Evolutionary conservation across 495 filamentous ascomycete genomes (phyloP), one percentile per base, ranked within the genome.

Genomic region (Emericellopsis terricola): DNA sequence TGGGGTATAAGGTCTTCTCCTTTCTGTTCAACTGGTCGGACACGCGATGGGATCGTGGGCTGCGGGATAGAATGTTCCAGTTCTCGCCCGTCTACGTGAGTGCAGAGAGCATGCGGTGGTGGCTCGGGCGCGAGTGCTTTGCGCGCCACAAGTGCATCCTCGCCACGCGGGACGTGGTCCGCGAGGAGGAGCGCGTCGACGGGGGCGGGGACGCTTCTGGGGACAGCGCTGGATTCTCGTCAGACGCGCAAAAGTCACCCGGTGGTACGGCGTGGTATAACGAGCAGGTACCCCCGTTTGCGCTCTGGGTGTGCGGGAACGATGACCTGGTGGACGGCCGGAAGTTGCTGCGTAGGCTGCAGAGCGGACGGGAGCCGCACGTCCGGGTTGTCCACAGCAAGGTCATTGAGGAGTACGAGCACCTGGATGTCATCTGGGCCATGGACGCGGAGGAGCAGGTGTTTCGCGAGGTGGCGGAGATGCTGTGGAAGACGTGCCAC

Each of bases 341-440:
- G 15, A 69, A 71, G 38, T 57, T 97, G 15, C 56, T 94, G 8
- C 58, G 65, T 3, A 61, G 87, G 3, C 81, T 94, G 39, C 67
- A 79, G 41, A 64, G 70, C 16, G 81, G 82, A 0, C 57, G 78
- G 15, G 87, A 97, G 49, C 87, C 89, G 19, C 60, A 84, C 50
- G 84, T 91, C 2, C 53, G 59, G 23, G 53, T 97, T 4, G 80
- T 94, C 24, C 79, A 93, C 52, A 62, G 63, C 15, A 87, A 81
- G 50, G 56, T 92, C 15, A 80, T 97, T 18, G 72, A 84, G 2
- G 87, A 79, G 34, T 94, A 94, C 51, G 86, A 94, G 55, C 87
- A 97, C 51, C 62, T 97, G 17, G 87, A 97, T 57, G 85, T 94
- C 3, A 67, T 97, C 17, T 97, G 87, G 87, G 87, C 87, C 0